phyloP scores from a whole-genome alignment of 768 basidiomycete genomes.

The Candolleomyces aberdarensis region DNA sequence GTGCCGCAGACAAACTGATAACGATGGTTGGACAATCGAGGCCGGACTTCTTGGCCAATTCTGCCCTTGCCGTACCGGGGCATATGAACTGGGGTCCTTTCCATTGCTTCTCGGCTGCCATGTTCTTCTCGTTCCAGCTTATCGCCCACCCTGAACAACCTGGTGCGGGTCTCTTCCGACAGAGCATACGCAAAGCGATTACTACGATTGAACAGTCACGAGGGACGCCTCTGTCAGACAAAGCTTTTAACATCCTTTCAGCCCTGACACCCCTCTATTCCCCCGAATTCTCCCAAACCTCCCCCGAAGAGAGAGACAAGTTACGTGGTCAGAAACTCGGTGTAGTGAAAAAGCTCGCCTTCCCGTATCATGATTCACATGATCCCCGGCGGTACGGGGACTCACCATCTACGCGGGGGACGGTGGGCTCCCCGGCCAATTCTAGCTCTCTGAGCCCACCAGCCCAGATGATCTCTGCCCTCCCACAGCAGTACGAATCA shows the following conservation, averaged over 20 bases:
- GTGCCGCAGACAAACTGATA: slow-evolving; percentile 75
- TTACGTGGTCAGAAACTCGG: slow-evolving; percentile 59
- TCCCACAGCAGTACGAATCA: slow-evolving; percentile 39
- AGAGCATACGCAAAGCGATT: slow-evolving; percentile 69
- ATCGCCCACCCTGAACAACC: slow-evolving; percentile 79
- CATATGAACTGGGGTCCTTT: slow-evolving; percentile 85
- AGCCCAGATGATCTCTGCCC: slow-evolving; percentile 30
- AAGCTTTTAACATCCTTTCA: slow-evolving; percentile 66
- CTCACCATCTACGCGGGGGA: slow-evolving; percentile 46
- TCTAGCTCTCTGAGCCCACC: slow-evolving; percentile 60
- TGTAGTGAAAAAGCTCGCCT: slow-evolving; percentile 71
- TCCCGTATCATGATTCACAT: slow-evolving; percentile 75
- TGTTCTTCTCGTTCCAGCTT: slow-evolving; percentile 91
- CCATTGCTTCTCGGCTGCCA: slow-evolving; percentile 82
- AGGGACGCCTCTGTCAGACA: slow-evolving; percentile 68
- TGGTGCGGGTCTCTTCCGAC: slow-evolving; percentile 72
- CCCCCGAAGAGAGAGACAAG: slow-evolving; percentile 51
- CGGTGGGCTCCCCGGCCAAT: slow-evolving; percentile 53
- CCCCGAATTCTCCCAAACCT: slow-evolving; percentile 52
- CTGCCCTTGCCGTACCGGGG: slow-evolving; percentile 68
- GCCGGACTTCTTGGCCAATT: slow-evolving; percentile 70
- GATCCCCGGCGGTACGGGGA: slow-evolving; percentile 46
- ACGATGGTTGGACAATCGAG: slow-evolving; percentile 73
- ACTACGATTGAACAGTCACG: slow-evolving; percentile 62
- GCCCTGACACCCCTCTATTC: slow-evolving; percentile 74